Evolutionary conservation across 2,329 filamentous ascomycete genomes (phyloP).

Genomic region (Neoascochyta sp.): DNA sequence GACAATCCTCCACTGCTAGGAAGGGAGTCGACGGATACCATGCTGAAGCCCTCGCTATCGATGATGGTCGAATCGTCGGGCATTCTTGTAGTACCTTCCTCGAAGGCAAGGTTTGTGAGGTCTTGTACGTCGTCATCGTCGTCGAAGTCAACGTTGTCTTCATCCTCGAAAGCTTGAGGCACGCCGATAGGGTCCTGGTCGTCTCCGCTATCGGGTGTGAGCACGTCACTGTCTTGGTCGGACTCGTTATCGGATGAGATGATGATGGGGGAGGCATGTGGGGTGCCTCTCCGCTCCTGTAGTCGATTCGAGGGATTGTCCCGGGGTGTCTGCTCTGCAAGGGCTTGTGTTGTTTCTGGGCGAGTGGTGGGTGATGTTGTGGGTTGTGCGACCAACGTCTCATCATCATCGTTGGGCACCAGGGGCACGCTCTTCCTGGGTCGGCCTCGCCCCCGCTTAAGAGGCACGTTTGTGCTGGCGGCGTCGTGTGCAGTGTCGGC

Average conservation of each 20-base stretch:
- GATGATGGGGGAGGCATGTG: conserved; percentile 17
- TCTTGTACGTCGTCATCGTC: conserved; percentile 21
- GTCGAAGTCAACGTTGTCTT: conserved; percentile 10
- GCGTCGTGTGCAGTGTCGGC: conserved; percentile 16
- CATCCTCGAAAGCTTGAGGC: conserved; percentile 8
- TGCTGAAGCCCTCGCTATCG: conserved; percentile 50
- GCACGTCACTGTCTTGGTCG: conserved; percentile 18
- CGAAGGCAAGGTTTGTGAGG: conserved; percentile 23
- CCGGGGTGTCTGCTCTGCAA: conserved; percentile 2
- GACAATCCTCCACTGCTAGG: conserved; percentile 30
- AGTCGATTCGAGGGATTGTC: conserved; percentile 12
- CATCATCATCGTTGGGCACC: conserved; percentile 15
- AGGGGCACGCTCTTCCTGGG: conserved; percentile 31
- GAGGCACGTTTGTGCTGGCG: conserved; percentile 20
- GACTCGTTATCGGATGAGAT: conserved; percentile 21
- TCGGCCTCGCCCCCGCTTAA: conserved; percentile 32
- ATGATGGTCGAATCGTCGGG: conserved; percentile 46
- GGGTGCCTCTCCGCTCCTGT: conserved; percentile 27
- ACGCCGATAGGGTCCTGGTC: conserved; percentile 12
- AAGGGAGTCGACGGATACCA: conserved; percentile 49
- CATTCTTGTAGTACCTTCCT: conserved; percentile 32
- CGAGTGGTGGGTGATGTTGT: background rate
- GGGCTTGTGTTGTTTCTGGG: conserved; percentile 7
- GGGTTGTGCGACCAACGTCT: conserved; percentile 5
- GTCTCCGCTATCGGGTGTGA: conserved; percentile 26